These are phyloP conservation scores for Colletotrichum sidae DNA, from an alignment of 2,329 filamentous ascomycete species.

Conservation along the genomic window DNA sequence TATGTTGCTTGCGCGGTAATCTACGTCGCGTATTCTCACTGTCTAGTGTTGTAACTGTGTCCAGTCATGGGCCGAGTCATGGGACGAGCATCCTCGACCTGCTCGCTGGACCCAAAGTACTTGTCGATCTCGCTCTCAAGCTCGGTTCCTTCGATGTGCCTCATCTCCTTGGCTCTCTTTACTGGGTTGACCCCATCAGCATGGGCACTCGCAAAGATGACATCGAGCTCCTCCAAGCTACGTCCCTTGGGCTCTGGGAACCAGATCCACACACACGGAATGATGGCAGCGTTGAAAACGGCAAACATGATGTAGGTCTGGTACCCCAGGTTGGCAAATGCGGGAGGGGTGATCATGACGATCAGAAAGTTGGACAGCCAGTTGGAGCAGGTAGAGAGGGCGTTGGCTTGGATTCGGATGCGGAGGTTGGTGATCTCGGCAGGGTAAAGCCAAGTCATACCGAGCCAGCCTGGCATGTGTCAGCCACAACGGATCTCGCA, in stretches of 20 bases:
- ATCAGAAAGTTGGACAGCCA: conserved; percentile 74
- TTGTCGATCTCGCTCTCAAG: conserved; percentile 44
- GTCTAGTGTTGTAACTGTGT: conserved; percentile 3
- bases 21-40: not conserved
- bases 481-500: not conserved
- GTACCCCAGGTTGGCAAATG: conserved; percentile 65
- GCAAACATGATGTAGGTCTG: conserved; percentile 68
- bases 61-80: conserved; percentile 30
- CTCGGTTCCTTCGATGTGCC: conserved; percentile 38
- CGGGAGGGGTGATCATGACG: conserved; percentile 73
- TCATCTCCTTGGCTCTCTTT: conserved; percentile 43
- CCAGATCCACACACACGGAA: conserved; percentile 64
- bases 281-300: conserved; percentile 62
- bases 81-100: conserved; percentile 35
- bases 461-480: conserved; percentile 58
- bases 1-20: no score
- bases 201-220: conserved; percentile 46
- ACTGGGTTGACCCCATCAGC: conserved; percentile 43
- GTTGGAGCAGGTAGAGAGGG: conserved; percentile 70
- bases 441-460: conserved; percentile 72
- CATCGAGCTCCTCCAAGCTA: conserved; percentile 72
- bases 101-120: conserved; percentile 42
- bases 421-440: conserved; percentile 70
- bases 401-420: conserved; percentile 72
- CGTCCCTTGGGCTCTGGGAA: conserved; percentile 66